Conservation (phyloP, 768 basidiomycete species). For the Cystofilobasidium capitatum region DNA sequence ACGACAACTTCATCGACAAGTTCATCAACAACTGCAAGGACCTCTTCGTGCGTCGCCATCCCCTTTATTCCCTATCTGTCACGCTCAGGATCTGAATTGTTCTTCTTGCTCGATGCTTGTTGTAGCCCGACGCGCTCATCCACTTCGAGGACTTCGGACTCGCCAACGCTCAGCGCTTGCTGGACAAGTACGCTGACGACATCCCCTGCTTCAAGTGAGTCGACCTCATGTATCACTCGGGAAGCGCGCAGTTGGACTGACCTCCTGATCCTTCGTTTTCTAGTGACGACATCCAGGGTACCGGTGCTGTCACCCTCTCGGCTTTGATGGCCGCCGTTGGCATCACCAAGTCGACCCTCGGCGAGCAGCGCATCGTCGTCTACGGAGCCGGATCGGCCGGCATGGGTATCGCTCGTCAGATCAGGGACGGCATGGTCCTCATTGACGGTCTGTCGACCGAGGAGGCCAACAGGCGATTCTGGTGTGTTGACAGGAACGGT, state of each 20-base stretch:
- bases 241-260: neutral
- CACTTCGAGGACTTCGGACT: conserved; percentile 41
- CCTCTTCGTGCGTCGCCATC: conserved; percentile 32
- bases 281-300: conserved; percentile 34
- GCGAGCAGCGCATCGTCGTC: conserved; percentile 66
- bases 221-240: neutral
- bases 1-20: conserved; percentile 29
- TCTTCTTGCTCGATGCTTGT: neutral
- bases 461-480: conserved; percentile 60
- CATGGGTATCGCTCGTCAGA: conserved; percentile 39
- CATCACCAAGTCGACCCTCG: conserved; percentile 40
- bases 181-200: conserved; percentile 41
- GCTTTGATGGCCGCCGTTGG: conserved; percentile 32
- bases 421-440: conserved; percentile 55
- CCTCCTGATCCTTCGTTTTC: conserved; percentile 31
- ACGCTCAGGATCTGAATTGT: neutral
- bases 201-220: conserved; percentile 30
- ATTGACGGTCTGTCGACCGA: conserved; percentile 44
- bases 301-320: conserved; percentile 32
- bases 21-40: conserved; percentile 39
- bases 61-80: too few relatives aligned
- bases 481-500: conserved; percentile 60
- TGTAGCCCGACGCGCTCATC: conserved; percentile 35
- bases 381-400: conserved; percentile 69
- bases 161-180: conserved; percentile 39